phyloP scores from a whole-genome alignment of 148 eudicot species.

The Fagopyrum tataricum region DNA sequence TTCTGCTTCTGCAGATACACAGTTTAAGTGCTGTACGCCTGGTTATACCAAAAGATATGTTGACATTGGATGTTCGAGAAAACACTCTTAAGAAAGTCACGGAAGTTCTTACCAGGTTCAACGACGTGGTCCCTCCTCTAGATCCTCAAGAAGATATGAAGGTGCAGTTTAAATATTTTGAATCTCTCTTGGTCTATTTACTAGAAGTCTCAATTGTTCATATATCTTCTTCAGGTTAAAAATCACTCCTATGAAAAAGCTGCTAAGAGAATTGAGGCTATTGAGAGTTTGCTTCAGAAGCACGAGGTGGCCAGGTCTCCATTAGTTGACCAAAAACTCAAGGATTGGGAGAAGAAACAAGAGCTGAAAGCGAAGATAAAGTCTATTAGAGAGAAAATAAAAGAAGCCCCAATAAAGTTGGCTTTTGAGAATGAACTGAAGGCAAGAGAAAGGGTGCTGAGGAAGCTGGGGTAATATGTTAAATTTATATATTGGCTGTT shows the following conservation, averaged over 20 bases:
- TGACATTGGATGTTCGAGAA: constrained; percentile 76
- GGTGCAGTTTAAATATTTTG: constrained; percentile 23
- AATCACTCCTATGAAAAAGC: constrained; percentile 77
- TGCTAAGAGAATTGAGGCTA: constrained; percentile 75
- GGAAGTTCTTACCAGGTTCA: constrained; percentile 77
- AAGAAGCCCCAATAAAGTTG: constrained; percentile 61
- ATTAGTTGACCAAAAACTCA: constrained; percentile 72
- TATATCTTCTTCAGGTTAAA: constrained; percentile 50
- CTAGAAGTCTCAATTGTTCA: constrained; percentile 7
- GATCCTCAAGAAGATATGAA: constrained; percentile 99
- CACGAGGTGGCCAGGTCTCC: constrained; percentile 88
- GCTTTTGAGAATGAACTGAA: constrained; percentile 97
- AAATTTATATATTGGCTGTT: not conserved
- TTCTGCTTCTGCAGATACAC: constrained; percentile 42
- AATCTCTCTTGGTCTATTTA: constrained; percentile 2
- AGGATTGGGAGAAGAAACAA: constrained; percentile 64
- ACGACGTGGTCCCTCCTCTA: constrained; percentile 75
- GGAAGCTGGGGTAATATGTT: constrained; percentile 72
- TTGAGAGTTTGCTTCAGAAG: constrained; percentile 75
- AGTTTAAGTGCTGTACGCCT: constrained; percentile 66
- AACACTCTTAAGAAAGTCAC: constrained; percentile 85
- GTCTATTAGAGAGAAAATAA: constrained; percentile 48
- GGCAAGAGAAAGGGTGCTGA: constrained; percentile 83
- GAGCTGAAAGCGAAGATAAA: constrained; percentile 67
- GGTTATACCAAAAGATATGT: constrained; percentile 76